These are phyloP conservation scores for Wallacemonas collosoma DNA, from an alignment of 208 protist genomes.

Conservation along the genomic window DNA sequence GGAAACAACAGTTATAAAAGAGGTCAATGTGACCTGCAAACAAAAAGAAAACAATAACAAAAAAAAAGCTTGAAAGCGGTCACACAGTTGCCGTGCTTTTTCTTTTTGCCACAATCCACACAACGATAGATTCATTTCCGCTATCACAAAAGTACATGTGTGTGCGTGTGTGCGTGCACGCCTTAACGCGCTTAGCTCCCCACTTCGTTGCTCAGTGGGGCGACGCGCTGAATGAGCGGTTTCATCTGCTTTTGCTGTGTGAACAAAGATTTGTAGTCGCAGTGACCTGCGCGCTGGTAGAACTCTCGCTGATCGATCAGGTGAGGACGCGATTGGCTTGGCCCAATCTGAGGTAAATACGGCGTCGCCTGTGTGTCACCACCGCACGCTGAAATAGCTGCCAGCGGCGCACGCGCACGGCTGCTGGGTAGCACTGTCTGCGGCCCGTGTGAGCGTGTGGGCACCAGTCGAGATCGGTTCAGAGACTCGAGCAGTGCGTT, in stretches of 20 bases:
- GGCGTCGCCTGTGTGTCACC: too few species aligned
- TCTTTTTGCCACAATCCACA: too few species aligned
- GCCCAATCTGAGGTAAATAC: too few species aligned
- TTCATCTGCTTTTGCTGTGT: slow-evolving; percentile 9
- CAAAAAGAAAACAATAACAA: too few species aligned
- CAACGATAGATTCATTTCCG: too few species aligned
- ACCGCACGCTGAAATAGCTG: too few species aligned
- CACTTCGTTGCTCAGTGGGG: background rate
- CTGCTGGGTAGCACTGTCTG: background rate
- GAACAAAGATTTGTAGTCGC: slow-evolving; percentile 28
- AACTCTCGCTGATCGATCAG: slow-evolving; percentile 38
- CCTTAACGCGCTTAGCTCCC: background rate
- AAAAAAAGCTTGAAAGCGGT: too few species aligned
- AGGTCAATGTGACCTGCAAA: slow-evolving; percentile 10
- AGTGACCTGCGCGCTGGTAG: slow-evolving; percentile 25
- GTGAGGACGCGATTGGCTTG: background rate
- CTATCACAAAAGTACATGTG: too few species aligned
- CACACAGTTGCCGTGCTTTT: too few species aligned
- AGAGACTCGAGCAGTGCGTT: slow-evolving; percentile 4
- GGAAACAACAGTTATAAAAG: slow-evolving; percentile 17
- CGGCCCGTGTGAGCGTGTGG: background rate
- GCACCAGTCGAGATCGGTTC: background rate
- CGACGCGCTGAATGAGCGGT: background rate
- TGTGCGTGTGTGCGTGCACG: too few species aligned
- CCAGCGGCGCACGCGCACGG: background rate